Conservation (phyloP, 495 filamentous ascomycete species). For the Neurospora sp. region DNA sequence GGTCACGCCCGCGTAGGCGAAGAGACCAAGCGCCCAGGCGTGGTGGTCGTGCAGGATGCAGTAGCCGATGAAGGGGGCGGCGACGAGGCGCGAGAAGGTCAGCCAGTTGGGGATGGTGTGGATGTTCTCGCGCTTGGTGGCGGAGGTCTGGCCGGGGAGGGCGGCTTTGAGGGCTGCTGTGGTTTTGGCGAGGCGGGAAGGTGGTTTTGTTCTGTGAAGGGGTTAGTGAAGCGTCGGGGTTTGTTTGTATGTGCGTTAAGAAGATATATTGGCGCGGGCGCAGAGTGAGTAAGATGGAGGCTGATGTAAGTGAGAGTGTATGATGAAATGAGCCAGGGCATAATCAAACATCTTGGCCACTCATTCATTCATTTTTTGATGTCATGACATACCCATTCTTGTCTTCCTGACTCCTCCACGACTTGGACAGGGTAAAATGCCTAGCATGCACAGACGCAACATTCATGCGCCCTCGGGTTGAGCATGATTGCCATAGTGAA, state of each 20-base stretch:
- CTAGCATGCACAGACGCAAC: slow-evolving; percentile 38
- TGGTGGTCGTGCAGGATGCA: slow-evolving; percentile 77
- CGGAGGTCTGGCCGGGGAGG: slow-evolving; percentile 22
- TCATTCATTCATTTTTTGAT: background rate
- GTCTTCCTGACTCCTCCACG: background rate
- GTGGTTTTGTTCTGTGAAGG: background rate
- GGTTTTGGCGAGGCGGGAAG: slow-evolving; percentile 1
- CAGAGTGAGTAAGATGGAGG: background rate
- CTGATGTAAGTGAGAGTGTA: background rate
- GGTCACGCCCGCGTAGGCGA: slow-evolving; percentile 83
- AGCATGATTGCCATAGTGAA: background rate
- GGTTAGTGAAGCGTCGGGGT: background rate
- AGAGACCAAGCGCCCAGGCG: slow-evolving; percentile 65
- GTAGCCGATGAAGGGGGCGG: slow-evolving; percentile 81
- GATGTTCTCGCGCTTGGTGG: slow-evolving; percentile 71
- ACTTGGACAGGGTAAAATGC: background rate
- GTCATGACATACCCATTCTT: background rate
- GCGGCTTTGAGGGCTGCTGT: slow-evolving; percentile 8
- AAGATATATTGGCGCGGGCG: background rate
- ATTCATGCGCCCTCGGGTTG: background rate
- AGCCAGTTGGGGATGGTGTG: slow-evolving; percentile 90
- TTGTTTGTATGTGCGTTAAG: background rate
- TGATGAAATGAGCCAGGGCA: background rate
- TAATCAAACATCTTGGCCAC: background rate
- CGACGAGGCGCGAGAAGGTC: slow-evolving; percentile 75